These are phyloP conservation scores for Posidonia australis DNA, from an alignment of 106 monocot genomes.

Conservation along the genomic window DNA sequence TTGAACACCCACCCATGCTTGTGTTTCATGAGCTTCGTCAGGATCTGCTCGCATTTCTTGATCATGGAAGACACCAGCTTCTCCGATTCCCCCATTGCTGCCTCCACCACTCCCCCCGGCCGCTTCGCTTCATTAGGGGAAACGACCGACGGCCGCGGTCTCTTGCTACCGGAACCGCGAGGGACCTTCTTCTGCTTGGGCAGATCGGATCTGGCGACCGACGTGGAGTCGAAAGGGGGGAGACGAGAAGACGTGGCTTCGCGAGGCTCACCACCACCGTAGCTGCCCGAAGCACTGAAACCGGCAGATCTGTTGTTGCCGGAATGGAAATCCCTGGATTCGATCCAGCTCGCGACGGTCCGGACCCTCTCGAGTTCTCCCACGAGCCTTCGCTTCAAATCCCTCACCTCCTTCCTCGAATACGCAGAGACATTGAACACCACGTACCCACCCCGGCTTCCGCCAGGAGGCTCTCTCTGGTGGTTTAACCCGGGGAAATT, in stretches of 20 bases:
- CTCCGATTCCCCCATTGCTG: conserved; percentile 9
- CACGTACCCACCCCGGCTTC: conserved; percentile 14
- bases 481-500: not conserved
- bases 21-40: conserved; percentile 59
- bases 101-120: not conserved
- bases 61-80: conserved; percentile 36
- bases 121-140: conserved; percentile 10
- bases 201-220: not conserved
- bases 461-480: not conserved
- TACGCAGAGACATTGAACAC: conserved; percentile 26
- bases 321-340: conserved; percentile 24
- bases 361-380: conserved; percentile 55
- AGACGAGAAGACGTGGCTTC: conserved; percentile 13
- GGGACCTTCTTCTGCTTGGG: conserved; percentile 7
- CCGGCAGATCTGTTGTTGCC: conserved; percentile 25
- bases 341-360: conserved; percentile 28
- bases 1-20: conserved; percentile 57
- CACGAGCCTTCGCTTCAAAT: conserved; percentile 41
- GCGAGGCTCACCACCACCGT: conserved; percentile 14
- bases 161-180: not conserved
- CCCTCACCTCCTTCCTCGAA: conserved; percentile 24
- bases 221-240: not conserved
- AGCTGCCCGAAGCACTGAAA: conserved; percentile 6
- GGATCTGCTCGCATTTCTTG: conserved; percentile 54
- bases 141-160: not conserved